Evolutionary conservation across 2,329 filamentous ascomycete species (phyloP).

Genomic region (Colletotrichum melonis): DNA sequence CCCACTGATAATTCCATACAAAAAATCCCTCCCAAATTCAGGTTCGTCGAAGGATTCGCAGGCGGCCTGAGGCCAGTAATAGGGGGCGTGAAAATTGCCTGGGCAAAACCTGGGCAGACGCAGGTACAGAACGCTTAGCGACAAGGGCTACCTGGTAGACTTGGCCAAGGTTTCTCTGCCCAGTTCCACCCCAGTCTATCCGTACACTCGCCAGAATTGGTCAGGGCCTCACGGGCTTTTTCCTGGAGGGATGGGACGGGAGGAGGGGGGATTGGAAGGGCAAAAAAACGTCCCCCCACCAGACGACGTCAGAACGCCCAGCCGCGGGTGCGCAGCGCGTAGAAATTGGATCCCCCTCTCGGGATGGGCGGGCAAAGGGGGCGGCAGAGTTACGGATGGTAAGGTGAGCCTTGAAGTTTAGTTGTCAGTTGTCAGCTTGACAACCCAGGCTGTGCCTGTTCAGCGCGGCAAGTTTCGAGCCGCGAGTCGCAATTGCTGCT

Average conservation of each 20-base stretch:
- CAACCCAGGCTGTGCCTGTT: constrained; percentile 18
- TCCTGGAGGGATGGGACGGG: background rate
- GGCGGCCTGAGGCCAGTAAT: background rate
- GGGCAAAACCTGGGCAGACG: constrained; percentile 12
- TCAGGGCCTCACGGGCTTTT: background rate
- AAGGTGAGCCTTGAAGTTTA: background rate
- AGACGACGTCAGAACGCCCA: constrained; percentile 27
- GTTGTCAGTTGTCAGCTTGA: constrained; percentile 2
- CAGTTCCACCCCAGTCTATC: background rate
- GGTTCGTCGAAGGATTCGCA: background rate
- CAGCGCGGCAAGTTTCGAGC: constrained; percentile 6
- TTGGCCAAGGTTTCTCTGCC: background rate
- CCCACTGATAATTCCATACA: background rate
- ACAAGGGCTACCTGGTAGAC: background rate
- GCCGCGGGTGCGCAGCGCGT: constrained; percentile 1
- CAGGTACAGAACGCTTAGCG: constrained; percentile 27
- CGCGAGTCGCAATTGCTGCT: background rate
- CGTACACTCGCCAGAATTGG: background rate
- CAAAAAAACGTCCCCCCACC: background rate
- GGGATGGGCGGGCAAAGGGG: constrained; percentile 1
- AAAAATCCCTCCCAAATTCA: background rate
- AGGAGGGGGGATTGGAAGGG: background rate
- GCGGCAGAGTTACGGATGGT: background rate
- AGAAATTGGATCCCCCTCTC: background rate
- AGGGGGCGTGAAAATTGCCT: background rate